Percentiles rank a stretch among this genome's conserved stretches.
These are phyloP conservation scores for Haematococcus sp. DNA, from an alignment of 139 green algal genomes.

Conservation along the genomic window DNA sequence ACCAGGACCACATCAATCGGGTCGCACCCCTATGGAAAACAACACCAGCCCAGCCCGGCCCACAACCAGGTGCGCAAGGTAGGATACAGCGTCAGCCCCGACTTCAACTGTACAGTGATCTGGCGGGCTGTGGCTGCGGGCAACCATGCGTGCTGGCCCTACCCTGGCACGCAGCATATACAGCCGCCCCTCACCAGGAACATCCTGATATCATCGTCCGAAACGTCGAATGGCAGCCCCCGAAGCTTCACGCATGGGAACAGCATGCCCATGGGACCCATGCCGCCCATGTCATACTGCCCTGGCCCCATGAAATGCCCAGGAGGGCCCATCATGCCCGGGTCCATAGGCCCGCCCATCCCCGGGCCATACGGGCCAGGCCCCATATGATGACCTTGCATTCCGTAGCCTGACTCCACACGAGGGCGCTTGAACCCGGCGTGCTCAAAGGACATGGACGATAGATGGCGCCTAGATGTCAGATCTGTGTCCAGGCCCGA, in stretches of 20 bases:
- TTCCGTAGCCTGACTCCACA: neutral
- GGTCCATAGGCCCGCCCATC: conserved; percentile 1
- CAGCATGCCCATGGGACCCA: neutral
- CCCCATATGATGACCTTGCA: neutral
- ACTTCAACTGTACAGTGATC: no score
- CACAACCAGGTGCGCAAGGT: no score
- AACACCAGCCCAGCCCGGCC: neutral
- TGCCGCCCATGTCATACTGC: conserved; percentile 1
- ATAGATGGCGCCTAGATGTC: no score
- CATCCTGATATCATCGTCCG: conserved; percentile 70
- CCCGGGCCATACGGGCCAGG: neutral
- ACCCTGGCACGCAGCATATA: neutral
- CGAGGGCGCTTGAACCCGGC: neutral
- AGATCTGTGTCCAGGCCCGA: no score
- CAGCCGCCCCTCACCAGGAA: conserved; percentile 65
- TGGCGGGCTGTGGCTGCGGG: no score
- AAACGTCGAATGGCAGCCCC: conserved; percentile 76
- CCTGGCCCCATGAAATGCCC: conserved; percentile 4
- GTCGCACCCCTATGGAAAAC: conserved; percentile 57
- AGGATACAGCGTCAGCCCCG: no score
- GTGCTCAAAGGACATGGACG: neutral
- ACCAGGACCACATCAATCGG: conserved; percentile 74
- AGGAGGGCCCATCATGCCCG: conserved; percentile 7
- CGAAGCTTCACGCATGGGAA: conserved; percentile 71
- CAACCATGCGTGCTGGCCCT: no score